Conservation (phyloP, 148 eudicot species). For the Bassia scoparia region DNA sequence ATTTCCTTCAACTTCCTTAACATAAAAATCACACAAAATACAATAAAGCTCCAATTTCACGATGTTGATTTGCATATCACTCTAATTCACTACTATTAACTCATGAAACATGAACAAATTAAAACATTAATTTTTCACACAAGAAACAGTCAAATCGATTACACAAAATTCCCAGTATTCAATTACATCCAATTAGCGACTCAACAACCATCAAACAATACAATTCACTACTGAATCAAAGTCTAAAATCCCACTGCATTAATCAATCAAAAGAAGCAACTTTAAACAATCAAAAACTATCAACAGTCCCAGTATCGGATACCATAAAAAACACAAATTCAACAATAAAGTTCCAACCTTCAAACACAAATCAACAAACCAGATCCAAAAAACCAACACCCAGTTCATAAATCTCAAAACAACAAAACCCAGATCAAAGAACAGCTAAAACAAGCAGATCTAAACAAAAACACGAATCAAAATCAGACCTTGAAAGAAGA, state of each 20-base stretch:
- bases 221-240: too few relatives aligned
- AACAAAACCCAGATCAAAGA: slow-evolving; percentile 14
- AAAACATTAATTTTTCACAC: neutral
- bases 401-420: slow-evolving; percentile 2
- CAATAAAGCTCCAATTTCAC: too few relatives aligned
- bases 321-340: neutral
- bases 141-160: neutral
- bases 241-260: neutral
- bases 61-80: too few relatives aligned
- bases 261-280: too few relatives aligned
- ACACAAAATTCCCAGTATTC: neutral
- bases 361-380: neutral
- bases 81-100: too few relatives aligned
- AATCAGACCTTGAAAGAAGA: slow-evolving; percentile 47
- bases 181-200: too few relatives aligned
- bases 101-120: too few relatives aligned
- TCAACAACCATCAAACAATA: too few relatives aligned
- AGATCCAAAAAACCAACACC: slow-evolving; percentile 21
- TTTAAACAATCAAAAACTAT: neutral
- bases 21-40: too few relatives aligned
- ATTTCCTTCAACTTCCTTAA: too few relatives aligned
- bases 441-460: slow-evolving; percentile 9
- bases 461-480: slow-evolving; percentile 26
- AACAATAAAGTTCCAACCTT: slow-evolving; percentile 15
- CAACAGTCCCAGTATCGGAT: neutral